These are phyloP conservation scores for Trypanosoma lewisi DNA, from an alignment of 208 protist species.

Conservation along the genomic window DNA sequence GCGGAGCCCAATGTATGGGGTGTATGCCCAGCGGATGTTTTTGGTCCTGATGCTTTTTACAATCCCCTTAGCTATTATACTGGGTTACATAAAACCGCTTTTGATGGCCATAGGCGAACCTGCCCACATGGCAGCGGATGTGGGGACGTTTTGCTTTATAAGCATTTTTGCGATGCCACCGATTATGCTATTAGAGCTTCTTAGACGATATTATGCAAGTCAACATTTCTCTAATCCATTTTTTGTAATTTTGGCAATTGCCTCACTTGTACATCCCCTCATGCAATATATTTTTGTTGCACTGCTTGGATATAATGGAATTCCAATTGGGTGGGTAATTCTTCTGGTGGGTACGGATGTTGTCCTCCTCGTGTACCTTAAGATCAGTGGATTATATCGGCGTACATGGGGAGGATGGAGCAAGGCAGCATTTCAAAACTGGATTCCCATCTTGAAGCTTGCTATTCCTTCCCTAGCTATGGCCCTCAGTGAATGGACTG, in stretches of 20 bases:
- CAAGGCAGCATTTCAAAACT: conserved; percentile 44
- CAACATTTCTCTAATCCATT: conserved; percentile 77
- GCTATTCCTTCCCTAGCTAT: conserved; percentile 80
- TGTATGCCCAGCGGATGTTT: conserved; percentile 81
- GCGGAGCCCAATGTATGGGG: conserved; percentile 72
- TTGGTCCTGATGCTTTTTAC: conserved; percentile 63
- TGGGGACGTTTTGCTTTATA: conserved; percentile 58
- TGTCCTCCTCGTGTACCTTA: conserved; percentile 54
- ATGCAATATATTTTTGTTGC: conserved; percentile 63
- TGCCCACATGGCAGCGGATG: conserved; percentile 46
- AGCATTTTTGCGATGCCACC: conserved; percentile 65
- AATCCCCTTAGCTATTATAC: conserved; percentile 63
- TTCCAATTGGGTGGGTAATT: conserved; percentile 73
- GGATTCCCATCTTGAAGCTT: conserved; percentile 46
- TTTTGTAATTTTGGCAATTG: conserved; percentile 53
- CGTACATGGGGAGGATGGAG: conserved; percentile 81
- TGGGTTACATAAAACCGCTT: conserved; percentile 52
- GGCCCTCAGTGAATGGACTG: conserved; percentile 84
- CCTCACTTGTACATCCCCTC: conserved; percentile 63
- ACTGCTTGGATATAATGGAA: conserved; percentile 71
- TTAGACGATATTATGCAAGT: conserved; percentile 82
- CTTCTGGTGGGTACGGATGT: conserved; percentile 53
- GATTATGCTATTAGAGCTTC: conserved; percentile 59
- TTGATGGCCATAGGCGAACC: conserved; percentile 44
- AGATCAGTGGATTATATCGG: conserved; percentile 50